Evolutionary conservation across 2,329 filamentous ascomycete genomes (phyloP).

Genomic region (Truncatella angustata): DNA sequence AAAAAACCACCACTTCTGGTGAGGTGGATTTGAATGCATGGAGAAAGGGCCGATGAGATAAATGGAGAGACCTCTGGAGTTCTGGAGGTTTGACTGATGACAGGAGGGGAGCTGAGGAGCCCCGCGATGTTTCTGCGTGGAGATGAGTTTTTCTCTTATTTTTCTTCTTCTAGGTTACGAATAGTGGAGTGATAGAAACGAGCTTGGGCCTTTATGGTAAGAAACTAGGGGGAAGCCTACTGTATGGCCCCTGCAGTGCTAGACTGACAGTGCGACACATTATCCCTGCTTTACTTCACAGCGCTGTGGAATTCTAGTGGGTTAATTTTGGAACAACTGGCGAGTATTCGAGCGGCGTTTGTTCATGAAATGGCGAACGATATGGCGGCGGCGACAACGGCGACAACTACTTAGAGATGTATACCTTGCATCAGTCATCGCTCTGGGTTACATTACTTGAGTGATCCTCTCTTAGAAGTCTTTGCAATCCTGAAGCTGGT

Average conservation of each 20-base stretch:
- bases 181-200: background rate
- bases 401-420: no score
- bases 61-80: no score
- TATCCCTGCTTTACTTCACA: background rate
- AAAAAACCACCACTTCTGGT: no score
- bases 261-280: background rate
- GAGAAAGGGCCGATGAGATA: background rate
- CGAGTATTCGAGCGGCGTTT: background rate
- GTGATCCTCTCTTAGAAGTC: no score
- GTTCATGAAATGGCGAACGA: background rate
- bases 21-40: background rate
- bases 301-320: background rate
- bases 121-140: background rate
- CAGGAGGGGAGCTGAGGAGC: background rate
- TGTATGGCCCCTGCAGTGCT: background rate
- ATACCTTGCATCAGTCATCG: no score
- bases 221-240: background rate
- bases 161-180: background rate
- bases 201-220: background rate
- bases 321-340: background rate
- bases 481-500: no score
- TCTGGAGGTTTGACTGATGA: no score
- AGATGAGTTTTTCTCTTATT: background rate
- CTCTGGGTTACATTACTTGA: no score
- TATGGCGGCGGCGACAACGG: background rate